Base-by-base conservation (phyloP, 768 basidiomycete genomes). In the Calocybe gangraenosa region DNA sequence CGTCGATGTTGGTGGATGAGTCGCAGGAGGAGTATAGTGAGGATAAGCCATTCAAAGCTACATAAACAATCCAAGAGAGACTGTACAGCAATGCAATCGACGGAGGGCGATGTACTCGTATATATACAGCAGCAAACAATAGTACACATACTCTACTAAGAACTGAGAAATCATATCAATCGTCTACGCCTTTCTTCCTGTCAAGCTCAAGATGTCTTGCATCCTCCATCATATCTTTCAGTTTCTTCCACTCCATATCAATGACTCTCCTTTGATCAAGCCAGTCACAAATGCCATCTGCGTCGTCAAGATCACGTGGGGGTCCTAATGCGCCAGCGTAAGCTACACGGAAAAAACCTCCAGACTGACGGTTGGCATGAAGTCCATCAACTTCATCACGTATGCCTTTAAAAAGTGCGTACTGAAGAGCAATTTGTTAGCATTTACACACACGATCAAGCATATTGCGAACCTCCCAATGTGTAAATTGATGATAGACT, bases 211-310 rank as follows among this genome's bases (percentile, higher is more conserved):
- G 66, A 51, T 74, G 72, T 31, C 71, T 70, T n/a, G 87, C 85
- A 32, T 69, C 74, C 19, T 87, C 82, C 83, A 90, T 87, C 71
- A 90, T 75, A 25, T 69, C 65, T 51, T 86, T 81, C 40, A 91
- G 60, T 53, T 72, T 82, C 45, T 75, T 71, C 86, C 86, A 91
- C 55, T 86, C 81, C 47, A 66, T 66, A 14, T 82, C 76, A 46
- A 91, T 81, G 34, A 87, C 60, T 14, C 75, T 73, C 28, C 87
- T 73, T 49, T 80, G 64, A 48, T 89, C 88, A 8, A 92, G 71
- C 87, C 87, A 90, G 18, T 87, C 84, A 66, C 84, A 83, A 30
- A 91, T 69, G n/a, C 65, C 79, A 55, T 92, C 87, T n/a, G 84
- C 84, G 54, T 91, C 80, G 10, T 69, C 61, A 25, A 83, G 66